Evolutionary conservation across 2,329 filamentous ascomycete genomes (phyloP).

Genomic region (Aspergillus brasiliensis): DNA sequence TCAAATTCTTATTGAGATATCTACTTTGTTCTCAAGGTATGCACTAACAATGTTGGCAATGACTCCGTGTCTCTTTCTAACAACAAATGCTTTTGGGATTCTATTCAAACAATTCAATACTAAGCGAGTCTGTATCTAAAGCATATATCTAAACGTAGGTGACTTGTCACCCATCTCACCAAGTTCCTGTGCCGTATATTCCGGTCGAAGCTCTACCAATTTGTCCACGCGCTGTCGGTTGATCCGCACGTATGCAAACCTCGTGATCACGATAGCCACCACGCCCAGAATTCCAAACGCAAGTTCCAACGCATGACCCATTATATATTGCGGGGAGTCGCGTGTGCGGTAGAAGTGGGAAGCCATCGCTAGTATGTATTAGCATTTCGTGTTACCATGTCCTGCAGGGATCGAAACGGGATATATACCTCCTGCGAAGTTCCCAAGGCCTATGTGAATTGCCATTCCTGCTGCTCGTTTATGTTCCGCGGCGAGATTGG

Average conservation of each 20-base stretch:
- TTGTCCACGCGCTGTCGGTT: constrained; percentile 58
- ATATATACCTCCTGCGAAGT: constrained; percentile 43
- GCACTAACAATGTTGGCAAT: too few relatives aligned
- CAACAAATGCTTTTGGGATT: too few relatives aligned
- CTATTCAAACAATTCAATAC: too few relatives aligned
- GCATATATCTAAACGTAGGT: constrained; percentile 64
- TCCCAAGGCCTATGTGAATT: constrained; percentile 64
- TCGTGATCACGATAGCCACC: constrained; percentile 46
- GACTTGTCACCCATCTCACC: constrained; percentile 63
- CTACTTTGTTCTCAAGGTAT: too few relatives aligned
- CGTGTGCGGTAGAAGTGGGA: constrained; percentile 68
- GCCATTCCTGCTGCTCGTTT: constrained; percentile 65
- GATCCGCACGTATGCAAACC: constrained; percentile 57
- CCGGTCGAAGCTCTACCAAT: constrained; percentile 20
- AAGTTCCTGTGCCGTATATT: constrained; percentile 52
- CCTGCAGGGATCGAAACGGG: neutral
- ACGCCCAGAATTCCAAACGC: constrained; percentile 53
- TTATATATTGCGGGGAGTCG: constrained; percentile 53
- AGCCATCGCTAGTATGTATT: constrained; percentile 58
- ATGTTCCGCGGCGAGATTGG: constrained; percentile 60
- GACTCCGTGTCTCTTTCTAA: too few relatives aligned
- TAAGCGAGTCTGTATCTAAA: too few relatives aligned
- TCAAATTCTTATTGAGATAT: too few relatives aligned
- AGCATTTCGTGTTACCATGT: neutral
- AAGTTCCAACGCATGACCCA: constrained; percentile 56